These are phyloP conservation scores for Mucor piriformis DNA, from an alignment of 371 early-diverging fungal species.

Conservation along the genomic window DNA sequence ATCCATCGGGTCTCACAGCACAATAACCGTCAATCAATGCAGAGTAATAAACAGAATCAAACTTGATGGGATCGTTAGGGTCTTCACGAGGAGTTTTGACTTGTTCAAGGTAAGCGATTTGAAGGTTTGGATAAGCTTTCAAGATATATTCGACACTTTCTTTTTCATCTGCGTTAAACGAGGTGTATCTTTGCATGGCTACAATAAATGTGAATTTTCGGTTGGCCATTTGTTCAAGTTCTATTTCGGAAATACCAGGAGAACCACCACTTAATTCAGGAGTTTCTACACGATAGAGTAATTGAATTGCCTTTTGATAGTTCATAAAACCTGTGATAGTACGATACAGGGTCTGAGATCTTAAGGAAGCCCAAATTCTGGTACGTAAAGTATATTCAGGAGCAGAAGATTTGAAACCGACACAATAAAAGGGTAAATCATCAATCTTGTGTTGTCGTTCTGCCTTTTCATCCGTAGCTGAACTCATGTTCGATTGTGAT, in stretches of 20 bases:
- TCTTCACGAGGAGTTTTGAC: constrained; percentile 30
- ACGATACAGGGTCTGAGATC: constrained; percentile 87
- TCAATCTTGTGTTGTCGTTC: constrained; percentile 63
- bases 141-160: constrained; percentile 81
- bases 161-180: constrained; percentile 76
- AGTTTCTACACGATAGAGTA: constrained; percentile 80
- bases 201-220: constrained; percentile 84
- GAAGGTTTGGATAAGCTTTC: constrained; percentile 75
- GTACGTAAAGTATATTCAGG: constrained; percentile 85
- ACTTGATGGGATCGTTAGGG: constrained; percentile 40
- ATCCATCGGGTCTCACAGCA: constrained; percentile 60
- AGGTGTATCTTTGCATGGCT: constrained; percentile 85
- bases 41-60: constrained; percentile 62
- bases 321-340: constrained; percentile 92
- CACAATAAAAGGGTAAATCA: constrained; percentile 79
- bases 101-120: constrained; percentile 83
- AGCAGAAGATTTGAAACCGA: constrained; percentile 83
- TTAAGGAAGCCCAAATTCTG: constrained; percentile 88
- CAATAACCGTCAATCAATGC: constrained; percentile 80
- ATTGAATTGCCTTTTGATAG: constrained; percentile 80
- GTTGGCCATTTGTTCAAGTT: constrained; percentile 67
- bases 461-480: constrained; percentile 41
- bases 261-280: constrained; percentile 62
- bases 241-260: constrained; percentile 49
- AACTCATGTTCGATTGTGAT: constrained; percentile 8